Percentiles rank a stretch among this genome's conserved stretches.
phyloP scores from a whole-genome alignment of 2,329 filamentous ascomycete species.

The Macroventuria anomochaeta region DNA sequence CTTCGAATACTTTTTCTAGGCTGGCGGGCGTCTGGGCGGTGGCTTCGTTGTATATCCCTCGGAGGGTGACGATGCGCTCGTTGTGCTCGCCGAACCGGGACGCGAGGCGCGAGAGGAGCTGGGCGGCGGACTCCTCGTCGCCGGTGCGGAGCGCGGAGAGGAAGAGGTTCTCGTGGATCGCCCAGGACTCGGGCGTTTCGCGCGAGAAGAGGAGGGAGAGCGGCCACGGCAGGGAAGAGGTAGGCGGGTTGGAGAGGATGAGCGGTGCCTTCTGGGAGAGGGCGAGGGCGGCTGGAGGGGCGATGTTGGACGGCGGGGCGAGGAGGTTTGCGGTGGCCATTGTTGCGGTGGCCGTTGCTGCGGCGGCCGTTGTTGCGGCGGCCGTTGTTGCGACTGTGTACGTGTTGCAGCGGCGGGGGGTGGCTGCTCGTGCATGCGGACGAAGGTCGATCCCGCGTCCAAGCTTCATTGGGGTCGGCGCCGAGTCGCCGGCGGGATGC shows the following conservation, averaged over 20 bases:
- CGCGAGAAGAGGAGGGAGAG: slow-evolving; percentile 58
- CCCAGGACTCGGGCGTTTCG: slow-evolving; percentile 84
- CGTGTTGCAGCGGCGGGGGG: slow-evolving; percentile 6
- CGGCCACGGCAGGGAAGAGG: slow-evolving; percentile 56
- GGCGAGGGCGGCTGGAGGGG: slow-evolving; percentile 51
- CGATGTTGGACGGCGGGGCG: slow-evolving; percentile 49
- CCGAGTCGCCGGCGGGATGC: slow-evolving; percentile 7
- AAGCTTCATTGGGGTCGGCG: slow-evolving; percentile 17
- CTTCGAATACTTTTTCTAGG: slow-evolving; percentile 72
- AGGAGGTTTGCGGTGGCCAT: slow-evolving; percentile 49
- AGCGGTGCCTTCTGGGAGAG: slow-evolving; percentile 57
- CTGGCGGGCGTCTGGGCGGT: slow-evolving; percentile 70
- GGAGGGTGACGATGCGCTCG: slow-evolving; percentile 83
- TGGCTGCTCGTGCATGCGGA: slow-evolving; percentile 18
- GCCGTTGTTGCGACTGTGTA: slow-evolving; percentile 30
- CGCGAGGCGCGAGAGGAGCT: slow-evolving; percentile 75
- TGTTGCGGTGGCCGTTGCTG: slow-evolving; percentile 10
- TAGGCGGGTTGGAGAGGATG: slow-evolving; percentile 48
- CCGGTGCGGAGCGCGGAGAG: slow-evolving; percentile 83
- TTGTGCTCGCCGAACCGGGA: slow-evolving; percentile 83
- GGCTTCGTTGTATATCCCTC: slow-evolving; percentile 85
- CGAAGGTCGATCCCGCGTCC: slow-evolving; percentile 13
- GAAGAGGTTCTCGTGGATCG: slow-evolving; percentile 84
- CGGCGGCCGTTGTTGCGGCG: slow-evolving; percentile 36
- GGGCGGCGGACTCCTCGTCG: slow-evolving; percentile 79